These are phyloP conservation scores for Coniosporium tulheliwenetii DNA, from an alignment of 2,329 filamentous ascomycete species.

Conservation along the genomic window DNA sequence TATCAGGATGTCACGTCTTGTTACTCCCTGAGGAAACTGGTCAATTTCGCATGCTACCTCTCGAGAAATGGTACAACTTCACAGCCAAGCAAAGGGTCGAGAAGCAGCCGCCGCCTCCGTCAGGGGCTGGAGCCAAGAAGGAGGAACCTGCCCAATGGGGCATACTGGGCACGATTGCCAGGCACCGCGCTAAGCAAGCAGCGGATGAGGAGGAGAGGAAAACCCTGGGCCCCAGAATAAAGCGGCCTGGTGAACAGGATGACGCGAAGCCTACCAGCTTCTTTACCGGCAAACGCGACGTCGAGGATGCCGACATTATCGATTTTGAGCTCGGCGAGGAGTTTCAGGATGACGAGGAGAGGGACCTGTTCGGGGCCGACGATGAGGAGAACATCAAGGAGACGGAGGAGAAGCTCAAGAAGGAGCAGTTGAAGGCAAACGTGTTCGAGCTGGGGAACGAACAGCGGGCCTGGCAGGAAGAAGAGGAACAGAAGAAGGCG, in stretches of 20 bases:
- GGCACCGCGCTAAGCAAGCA: conserved; percentile 1
- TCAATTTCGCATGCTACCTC: conserved; percentile 67
- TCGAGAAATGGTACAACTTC: conserved; percentile 94
- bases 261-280: background rate
- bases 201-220: conserved; percentile 18
- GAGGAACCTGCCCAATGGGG: conserved; percentile 3
- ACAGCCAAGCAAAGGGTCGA: conserved; percentile 54
- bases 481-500: conserved; percentile 53
- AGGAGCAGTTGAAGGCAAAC: conserved; percentile 75
- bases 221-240: background rate
- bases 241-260: conserved; percentile 8
- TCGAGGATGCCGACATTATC: conserved; percentile 47
- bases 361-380: conserved; percentile 61
- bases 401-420: conserved; percentile 49
- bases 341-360: conserved; percentile 82
- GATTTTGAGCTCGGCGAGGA: conserved; percentile 51
- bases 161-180: conserved; percentile 1
- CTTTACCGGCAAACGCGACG: conserved; percentile 6
- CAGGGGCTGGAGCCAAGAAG: conserved; percentile 68
- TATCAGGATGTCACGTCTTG: conserved; percentile 68
- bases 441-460: conserved; percentile 48
- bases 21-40: conserved; percentile 57
- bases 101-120: conserved; percentile 65
- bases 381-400: conserved; percentile 59
- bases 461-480: conserved; percentile 31